Conservation (phyloP, 2,329 filamentous ascomycete species). For the Exophiala bonariae region DNA sequence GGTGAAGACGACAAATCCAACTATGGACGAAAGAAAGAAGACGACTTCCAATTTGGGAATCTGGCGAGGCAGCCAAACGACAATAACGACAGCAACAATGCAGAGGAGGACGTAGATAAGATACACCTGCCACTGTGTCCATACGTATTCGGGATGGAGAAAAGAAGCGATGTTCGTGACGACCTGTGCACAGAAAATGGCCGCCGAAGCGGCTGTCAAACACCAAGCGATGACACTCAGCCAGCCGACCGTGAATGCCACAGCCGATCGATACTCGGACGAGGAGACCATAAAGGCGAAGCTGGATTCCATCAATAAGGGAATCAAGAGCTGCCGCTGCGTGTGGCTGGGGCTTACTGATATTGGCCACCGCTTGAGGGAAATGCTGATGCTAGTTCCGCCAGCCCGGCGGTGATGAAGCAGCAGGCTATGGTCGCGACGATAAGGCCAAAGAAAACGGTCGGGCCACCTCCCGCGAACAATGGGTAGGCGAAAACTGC, state of each 20-base stretch:
- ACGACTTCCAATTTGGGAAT: conserved; percentile 20
- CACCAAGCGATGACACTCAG: conserved; percentile 30
- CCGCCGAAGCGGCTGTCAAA: conserved; percentile 22
- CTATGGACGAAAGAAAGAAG: conserved; percentile 23
- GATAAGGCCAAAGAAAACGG: conserved; percentile 27
- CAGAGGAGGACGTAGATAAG: conserved; percentile 24
- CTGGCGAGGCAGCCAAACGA: conserved; percentile 15
- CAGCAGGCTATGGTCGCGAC: conserved; percentile 24
- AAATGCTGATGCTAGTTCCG: conserved; percentile 31
- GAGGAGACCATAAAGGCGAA: conserved; percentile 31
- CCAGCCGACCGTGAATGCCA: conserved; percentile 30
- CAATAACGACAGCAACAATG: conserved; percentile 9
- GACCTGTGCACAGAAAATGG: conserved; percentile 24
- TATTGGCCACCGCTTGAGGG: conserved; percentile 33
- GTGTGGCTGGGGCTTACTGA: no score
- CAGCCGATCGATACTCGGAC: conserved; percentile 9
- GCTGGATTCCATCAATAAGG: no score
- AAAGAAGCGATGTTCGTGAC: conserved; percentile 19
- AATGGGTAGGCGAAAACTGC: conserved; percentile 24
- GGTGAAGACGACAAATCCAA: conserved; percentile 29
- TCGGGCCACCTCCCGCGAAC: conserved; percentile 28
- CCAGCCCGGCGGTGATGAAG: conserved; percentile 23
- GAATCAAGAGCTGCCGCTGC: no score
- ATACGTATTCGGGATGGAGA: conserved; percentile 18
- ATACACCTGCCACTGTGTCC: conserved; percentile 29